Base-by-base conservation (phyloP, 805 yeast genomes). In the Yamadazyma endophytica region DNA sequence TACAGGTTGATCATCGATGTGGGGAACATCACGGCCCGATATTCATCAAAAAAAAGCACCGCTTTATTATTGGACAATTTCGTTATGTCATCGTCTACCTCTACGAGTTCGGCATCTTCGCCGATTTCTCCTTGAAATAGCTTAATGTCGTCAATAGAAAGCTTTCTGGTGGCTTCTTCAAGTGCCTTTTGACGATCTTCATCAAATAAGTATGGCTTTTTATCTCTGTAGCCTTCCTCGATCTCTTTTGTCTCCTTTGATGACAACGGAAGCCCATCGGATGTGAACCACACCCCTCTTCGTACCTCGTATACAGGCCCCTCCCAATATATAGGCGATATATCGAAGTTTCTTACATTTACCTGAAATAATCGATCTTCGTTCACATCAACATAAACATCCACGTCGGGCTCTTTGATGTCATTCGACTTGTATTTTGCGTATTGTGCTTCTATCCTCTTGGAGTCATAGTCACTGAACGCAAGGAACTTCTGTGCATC, bases 231-330 rank as follows among this genome's bases (percentile, higher is more conserved):
- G 0, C 73, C 73, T 4, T 47, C 46, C 52, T 89, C 97, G 13
- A 89, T 46, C 34, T 72, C 76, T 1, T 63, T 58, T 0, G 92
- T 64, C 4, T 79, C 36, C 1, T 58, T 54, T 1, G 62, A 61
- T 7, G 65, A 47, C 17, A 86, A 56, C 0, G 94, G 94, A 4
- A 48, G 47, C 1, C 76, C 75, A 30, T 73, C 73, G 7, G 70
- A 50, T 21, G 66, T 58, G 51, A 86, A 87, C 97, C 97, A 90
- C 1, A 77, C 53, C 1, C 96, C 96, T 33, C 97, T 61, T 27
- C 96, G 65, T 1, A 90, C 82, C 37, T 84, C 88, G 50, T 79
- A 90, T 0, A 64, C 59, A 0, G 96, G 92, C 1, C 97, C 97
- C 6, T 76, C 78, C 97, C 97, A 90, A 52, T 79, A 90, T 0